phyloP scores from a whole-genome alignment of 768 basidiomycete species.

The Xerocomus brunneocitrinus region DNA sequence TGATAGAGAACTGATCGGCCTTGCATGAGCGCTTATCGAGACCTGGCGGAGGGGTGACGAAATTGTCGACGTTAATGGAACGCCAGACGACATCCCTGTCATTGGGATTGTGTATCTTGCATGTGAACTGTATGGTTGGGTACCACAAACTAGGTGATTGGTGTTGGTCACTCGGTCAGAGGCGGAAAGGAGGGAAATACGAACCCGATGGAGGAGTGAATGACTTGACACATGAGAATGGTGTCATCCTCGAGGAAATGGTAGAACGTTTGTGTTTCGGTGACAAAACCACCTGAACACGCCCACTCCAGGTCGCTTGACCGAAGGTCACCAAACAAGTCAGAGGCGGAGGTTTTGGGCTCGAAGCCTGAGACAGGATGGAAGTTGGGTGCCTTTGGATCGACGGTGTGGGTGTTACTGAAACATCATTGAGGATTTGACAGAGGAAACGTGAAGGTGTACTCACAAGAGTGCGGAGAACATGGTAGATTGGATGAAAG shows the following conservation, averaged over 20 bases:
- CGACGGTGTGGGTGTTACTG: conserved; percentile 53
- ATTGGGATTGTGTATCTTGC: conserved; percentile 79
- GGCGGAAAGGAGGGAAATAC: conserved; percentile 28
- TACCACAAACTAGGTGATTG: conserved; percentile 69
- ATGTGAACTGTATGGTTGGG: conserved; percentile 91
- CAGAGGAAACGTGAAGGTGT: background rate
- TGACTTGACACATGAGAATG: conserved; percentile 76
- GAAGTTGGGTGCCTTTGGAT: conserved; percentile 73
- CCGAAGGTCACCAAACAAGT: conserved; percentile 73
- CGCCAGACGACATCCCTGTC: conserved; percentile 78
- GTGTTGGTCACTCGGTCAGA: conserved; percentile 8
- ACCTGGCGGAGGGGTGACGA: conserved; percentile 66
- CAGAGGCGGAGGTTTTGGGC: conserved; percentile 45
- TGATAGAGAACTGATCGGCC: conserved; percentile 79
- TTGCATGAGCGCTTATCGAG: conserved; percentile 86
- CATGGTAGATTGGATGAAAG: conserved; percentile 44
- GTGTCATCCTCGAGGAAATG: conserved; percentile 75
- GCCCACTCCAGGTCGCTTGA: conserved; percentile 77
- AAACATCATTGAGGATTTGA: conserved; percentile 8
- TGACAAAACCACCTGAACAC: conserved; percentile 77
- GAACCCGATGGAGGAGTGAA: conserved; percentile 86
- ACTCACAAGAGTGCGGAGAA: conserved; percentile 82
- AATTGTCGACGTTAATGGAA: conserved; percentile 80
- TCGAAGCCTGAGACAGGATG: conserved; percentile 63
- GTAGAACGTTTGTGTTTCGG: conserved; percentile 92